phyloP scores from a whole-genome alignment of 2,329 filamentous ascomycete genomes.

The Berkeleyomyces basicola region DNA sequence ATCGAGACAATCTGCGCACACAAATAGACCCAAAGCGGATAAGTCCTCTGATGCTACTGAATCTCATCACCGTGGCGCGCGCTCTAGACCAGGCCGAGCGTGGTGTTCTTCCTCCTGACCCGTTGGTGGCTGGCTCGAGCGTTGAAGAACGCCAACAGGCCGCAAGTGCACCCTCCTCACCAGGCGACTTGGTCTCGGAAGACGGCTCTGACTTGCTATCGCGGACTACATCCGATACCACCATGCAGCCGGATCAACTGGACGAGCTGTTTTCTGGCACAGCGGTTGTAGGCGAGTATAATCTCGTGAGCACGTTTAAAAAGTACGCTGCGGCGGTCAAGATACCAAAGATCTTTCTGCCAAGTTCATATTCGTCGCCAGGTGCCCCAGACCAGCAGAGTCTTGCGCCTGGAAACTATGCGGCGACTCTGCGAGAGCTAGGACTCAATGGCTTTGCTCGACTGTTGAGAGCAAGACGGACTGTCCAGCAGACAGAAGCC shows the following conservation, averaged over 20 bases:
- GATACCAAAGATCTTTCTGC: constrained; percentile 1
- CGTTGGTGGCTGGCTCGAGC: not conserved
- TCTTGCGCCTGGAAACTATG: constrained; percentile 6
- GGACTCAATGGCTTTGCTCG: constrained; percentile 4
- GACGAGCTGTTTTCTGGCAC: constrained; percentile 38
- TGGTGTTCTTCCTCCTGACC: not conserved
- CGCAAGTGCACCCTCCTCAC: not conserved
- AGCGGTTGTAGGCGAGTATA: constrained; percentile 36
- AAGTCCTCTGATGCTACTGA: constrained; percentile 6
- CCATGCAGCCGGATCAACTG: not conserved
- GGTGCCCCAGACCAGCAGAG: not conserved
- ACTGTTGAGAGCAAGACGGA: not conserved
- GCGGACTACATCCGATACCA: not conserved
- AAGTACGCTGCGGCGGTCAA: constrained; percentile 7
- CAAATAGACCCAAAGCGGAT: constrained; percentile 11
- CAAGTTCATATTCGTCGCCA: not conserved
- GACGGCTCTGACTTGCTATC: not conserved
- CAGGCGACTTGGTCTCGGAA: not conserved
- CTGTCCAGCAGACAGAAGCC: not conserved
- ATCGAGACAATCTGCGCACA: constrained; percentile 38
- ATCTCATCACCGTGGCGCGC: constrained; percentile 6
- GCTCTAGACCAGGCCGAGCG: constrained; percentile 8
- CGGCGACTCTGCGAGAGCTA: constrained; percentile 4
- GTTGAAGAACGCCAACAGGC: not conserved
- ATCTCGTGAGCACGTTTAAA: constrained; percentile 29